Conservation (phyloP, 1,284 basidiomycete species). For the Binderoboletus segoi region DNA sequence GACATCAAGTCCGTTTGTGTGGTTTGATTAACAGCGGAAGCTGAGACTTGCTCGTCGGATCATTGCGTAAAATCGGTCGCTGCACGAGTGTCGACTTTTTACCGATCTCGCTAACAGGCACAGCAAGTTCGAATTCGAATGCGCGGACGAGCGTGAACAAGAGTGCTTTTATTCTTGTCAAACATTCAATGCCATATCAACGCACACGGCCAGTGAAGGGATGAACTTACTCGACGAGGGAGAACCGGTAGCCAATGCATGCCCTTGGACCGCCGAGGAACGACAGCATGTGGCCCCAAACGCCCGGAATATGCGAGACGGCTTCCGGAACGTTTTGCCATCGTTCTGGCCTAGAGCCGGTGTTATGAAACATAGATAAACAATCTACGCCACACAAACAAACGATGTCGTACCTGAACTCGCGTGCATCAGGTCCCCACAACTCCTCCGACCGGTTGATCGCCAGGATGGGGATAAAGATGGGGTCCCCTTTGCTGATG, state of each 20-base stretch:
- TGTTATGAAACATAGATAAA: not conserved
- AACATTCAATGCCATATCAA: constrained; percentile 35
- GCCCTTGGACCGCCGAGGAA: constrained; percentile 64
- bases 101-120: constrained; percentile 44
- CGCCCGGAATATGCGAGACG: constrained; percentile 51
- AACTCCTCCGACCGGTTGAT: not conserved
- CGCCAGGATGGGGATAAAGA: not conserved
- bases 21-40: constrained; percentile 23
- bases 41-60: constrained; percentile 16
- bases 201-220: not conserved
- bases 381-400: not conserved
- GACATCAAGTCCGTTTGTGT: not conserved
- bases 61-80: constrained; percentile 40
- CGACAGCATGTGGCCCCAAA: constrained; percentile 60
- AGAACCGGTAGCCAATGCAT: constrained; percentile 74
- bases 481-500: not conserved
- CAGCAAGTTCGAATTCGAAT: constrained; percentile 58
- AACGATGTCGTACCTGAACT: not conserved
- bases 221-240: constrained; percentile 57
- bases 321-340: constrained; percentile 55
- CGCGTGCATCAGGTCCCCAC: constrained; percentile 1
- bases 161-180: constrained; percentile 44
- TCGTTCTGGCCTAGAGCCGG: constrained; percentile 50
- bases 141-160: constrained; percentile 57
- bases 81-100: constrained; percentile 42